phyloP scores from a whole-genome alignment of 345 rosid species.

The Euphorbia tirucalli region DNA sequence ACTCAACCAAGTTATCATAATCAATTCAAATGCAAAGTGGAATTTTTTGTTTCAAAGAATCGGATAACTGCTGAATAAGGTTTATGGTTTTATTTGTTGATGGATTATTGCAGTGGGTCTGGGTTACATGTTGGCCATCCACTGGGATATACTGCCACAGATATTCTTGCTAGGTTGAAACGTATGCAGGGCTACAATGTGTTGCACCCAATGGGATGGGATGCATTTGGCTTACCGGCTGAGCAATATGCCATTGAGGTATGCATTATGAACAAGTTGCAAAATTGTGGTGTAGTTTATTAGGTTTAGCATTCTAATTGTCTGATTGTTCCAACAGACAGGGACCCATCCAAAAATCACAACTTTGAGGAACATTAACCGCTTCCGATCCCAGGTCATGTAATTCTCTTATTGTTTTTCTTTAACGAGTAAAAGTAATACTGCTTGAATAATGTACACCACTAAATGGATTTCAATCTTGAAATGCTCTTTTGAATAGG shows the following conservation, averaged over 20 bases:
- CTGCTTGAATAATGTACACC: not conserved
- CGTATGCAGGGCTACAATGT: slow-evolving; percentile 97
- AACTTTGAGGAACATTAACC: slow-evolving; percentile 76
- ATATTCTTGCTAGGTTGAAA: slow-evolving; percentile 75
- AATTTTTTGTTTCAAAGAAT: not conserved
- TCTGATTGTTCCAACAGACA: slow-evolving; percentile 45
- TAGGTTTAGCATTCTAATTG: slow-evolving; percentile 13
- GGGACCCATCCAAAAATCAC: slow-evolving; percentile 94
- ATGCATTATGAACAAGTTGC: slow-evolving; percentile 9
- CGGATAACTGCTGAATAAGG: not conserved
- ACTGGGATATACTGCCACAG: slow-evolving; percentile 91
- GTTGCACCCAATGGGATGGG: slow-evolving; percentile 98
- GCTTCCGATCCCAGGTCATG: slow-evolving; percentile 76
- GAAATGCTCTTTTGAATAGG: not conserved
- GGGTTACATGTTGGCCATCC: slow-evolving; percentile 99
- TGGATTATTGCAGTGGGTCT: slow-evolving; percentile 66
- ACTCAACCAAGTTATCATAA: not conserved
- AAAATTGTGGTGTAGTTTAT: not conserved
- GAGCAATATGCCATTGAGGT: slow-evolving; percentile 98
- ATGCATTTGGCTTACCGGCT: slow-evolving; percentile 98
- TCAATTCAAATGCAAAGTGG: not conserved
- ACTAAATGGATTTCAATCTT: not conserved
- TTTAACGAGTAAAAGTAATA: not conserved
- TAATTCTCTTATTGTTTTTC: slow-evolving; percentile 9
- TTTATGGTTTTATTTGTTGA: not conserved